These are phyloP conservation scores for Podaxis sp. DNA, from an alignment of 768 basidiomycete species.

Conservation along the genomic window DNA sequence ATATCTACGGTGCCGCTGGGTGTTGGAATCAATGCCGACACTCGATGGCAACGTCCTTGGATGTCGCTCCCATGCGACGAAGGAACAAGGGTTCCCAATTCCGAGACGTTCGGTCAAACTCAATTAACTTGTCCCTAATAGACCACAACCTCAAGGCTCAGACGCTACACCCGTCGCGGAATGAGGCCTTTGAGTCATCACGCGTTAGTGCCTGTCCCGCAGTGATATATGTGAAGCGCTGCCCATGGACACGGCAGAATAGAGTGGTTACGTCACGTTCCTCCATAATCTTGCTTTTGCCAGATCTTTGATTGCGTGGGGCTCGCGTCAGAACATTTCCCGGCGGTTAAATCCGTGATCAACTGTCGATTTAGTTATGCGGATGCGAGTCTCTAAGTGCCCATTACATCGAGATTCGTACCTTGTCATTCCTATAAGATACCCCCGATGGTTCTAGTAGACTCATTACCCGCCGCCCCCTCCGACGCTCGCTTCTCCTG, in stretches of 20 bases:
- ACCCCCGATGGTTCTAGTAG: background rate
- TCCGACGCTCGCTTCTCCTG: background rate
- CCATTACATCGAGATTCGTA: constrained; percentile 10
- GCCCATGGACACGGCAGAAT: constrained; percentile 2
- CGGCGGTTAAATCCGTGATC: constrained; percentile 10
- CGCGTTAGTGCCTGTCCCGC: background rate
- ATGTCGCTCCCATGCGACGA: background rate
- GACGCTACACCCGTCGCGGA: background rate
- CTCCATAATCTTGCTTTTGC: background rate
- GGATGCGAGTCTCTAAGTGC: background rate
- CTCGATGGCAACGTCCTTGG: background rate
- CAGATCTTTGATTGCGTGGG: constrained; percentile 5
- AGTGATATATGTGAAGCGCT: background rate
- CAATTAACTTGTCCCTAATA: background rate
- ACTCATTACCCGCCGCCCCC: background rate
- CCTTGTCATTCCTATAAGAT: constrained; percentile 11
- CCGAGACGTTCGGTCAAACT: constrained; percentile 7
- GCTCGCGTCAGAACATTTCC: background rate
- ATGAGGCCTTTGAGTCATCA: background rate
- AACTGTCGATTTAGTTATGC: constrained; percentile 5
- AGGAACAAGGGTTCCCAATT: background rate
- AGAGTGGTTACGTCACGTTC: constrained; percentile 1
- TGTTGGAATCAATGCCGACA: background rate
- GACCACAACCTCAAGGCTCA: background rate
- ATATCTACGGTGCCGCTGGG: background rate